Percentiles rank a stretch among this genome's conserved stretches.
Evolutionary conservation across 139 green algal species (phyloP).

Genomic region (Chlamydomonas schloesseri): DNA sequence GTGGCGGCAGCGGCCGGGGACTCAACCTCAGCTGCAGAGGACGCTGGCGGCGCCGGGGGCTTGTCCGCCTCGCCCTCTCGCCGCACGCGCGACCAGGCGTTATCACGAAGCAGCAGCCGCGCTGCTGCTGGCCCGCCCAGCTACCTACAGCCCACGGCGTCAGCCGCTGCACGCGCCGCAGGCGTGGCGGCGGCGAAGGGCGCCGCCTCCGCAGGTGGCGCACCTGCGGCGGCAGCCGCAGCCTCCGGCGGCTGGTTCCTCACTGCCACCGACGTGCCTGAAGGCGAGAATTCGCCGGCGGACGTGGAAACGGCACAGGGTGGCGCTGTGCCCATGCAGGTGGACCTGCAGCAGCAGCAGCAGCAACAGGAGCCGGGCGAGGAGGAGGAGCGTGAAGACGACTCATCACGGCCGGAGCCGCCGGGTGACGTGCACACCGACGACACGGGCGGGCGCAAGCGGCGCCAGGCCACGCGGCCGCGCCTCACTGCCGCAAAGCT

Average conservation of each 20-base stretch:
- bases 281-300: too few species aligned
- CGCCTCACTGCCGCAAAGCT: slow-evolving; percentile 28
- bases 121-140: background rate
- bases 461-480: background rate
- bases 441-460: too few species aligned
- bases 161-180: background rate
- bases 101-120: background rate
- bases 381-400: background rate
- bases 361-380: background rate
- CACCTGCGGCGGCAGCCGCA: background rate
- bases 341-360: background rate
- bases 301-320: too few species aligned
- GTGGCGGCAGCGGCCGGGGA: too few species aligned
- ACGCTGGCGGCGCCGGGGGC: too few species aligned
- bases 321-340: background rate
- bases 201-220: background rate
- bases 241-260: slow-evolving; percentile 7
- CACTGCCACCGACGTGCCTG: background rate
- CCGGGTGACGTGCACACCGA: background rate
- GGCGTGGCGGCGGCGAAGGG: background rate
- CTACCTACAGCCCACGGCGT: slow-evolving; percentile 6
- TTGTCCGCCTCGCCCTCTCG: too few species aligned
- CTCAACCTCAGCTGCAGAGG: background rate
- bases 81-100: too few species aligned
- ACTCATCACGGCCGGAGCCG: slow-evolving; percentile 1